phyloP scores from a whole-genome alignment of 179 eudicot genomes.

The Beta corolliflora region DNA sequence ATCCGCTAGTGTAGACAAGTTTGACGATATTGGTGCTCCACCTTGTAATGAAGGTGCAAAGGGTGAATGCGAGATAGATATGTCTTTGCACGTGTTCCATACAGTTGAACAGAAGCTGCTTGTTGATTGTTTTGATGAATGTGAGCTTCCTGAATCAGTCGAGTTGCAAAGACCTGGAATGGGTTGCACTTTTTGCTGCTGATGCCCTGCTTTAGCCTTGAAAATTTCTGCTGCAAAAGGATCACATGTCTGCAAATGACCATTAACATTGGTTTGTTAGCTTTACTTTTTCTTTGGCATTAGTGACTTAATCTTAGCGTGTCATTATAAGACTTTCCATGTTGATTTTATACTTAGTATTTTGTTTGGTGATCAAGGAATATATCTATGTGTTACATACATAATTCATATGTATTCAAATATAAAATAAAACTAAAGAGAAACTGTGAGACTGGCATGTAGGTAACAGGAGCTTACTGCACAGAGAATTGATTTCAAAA shows the following conservation, averaged over 20 bases:
- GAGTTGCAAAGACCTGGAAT: slow-evolving; percentile 86
- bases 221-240: slow-evolving; percentile 74
- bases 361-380: no score
- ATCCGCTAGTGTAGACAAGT: slow-evolving; percentile 53
- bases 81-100: slow-evolving; percentile 63
- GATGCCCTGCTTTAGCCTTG: slow-evolving; percentile 34
- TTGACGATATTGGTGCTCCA: slow-evolving; percentile 48
- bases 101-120: slow-evolving; percentile 56
- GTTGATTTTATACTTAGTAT: neutral
- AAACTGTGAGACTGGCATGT: neutral
- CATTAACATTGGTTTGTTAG: neutral
- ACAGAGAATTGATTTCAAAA: slow-evolving; percentile 73
- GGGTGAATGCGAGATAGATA: slow-evolving; percentile 60
- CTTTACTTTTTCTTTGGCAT: slow-evolving; percentile 2
- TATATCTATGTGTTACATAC: no score
- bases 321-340: neutral
- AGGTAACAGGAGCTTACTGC: slow-evolving; percentile 52
- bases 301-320: neutral
- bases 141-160: slow-evolving; percentile 44
- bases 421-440: no score
- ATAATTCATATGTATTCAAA: no score
- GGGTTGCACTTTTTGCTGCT: slow-evolving; percentile 34
- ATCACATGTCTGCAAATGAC: slow-evolving; percentile 71
- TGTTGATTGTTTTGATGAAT: slow-evolving; percentile 39
- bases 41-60: slow-evolving; percentile 80